Conservation (phyloP, 2,329 filamentous ascomycete genomes). For the Aspergillus sp. region DNA sequence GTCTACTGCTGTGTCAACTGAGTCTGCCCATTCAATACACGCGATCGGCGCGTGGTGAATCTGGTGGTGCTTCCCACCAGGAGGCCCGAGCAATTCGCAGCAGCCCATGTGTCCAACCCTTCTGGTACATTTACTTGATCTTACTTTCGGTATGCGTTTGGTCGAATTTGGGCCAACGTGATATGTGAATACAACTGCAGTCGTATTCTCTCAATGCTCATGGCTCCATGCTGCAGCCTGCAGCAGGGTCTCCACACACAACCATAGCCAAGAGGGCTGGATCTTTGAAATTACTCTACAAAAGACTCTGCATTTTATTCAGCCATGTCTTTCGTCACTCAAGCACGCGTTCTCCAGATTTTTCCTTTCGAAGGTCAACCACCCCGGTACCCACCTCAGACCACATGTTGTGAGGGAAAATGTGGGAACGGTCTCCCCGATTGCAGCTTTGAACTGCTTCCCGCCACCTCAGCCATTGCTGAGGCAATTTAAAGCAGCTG, state of each 20-base stretch:
- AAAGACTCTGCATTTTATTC: not conserved
- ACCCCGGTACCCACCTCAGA: not conserved
- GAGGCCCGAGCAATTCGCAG: not conserved
- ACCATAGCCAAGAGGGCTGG: not conserved
- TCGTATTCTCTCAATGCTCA: not conserved
- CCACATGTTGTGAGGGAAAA: not conserved
- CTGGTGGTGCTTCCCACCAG: too few species aligned
- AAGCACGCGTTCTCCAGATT: not conserved
- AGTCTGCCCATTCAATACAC: not conserved
- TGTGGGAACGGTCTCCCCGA: not conserved
- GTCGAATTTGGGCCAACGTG: not conserved
- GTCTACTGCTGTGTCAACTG: not conserved
- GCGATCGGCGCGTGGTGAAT: not conserved
- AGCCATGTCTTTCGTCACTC: not conserved
- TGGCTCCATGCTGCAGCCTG: not conserved
- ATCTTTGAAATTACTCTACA: not conserved
- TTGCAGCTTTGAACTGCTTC: not conserved
- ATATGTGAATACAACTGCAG: not conserved
- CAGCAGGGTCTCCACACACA: not conserved
- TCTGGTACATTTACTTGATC: not conserved
- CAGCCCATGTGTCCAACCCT: not conserved
- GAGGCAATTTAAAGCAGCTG: not conserved
- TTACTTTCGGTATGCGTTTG: not conserved
- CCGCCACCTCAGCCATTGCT: not conserved
- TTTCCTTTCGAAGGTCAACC: not conserved